phyloP scores from a whole-genome alignment of 805 yeast genomes.

The Candida sanyiensis region DNA sequence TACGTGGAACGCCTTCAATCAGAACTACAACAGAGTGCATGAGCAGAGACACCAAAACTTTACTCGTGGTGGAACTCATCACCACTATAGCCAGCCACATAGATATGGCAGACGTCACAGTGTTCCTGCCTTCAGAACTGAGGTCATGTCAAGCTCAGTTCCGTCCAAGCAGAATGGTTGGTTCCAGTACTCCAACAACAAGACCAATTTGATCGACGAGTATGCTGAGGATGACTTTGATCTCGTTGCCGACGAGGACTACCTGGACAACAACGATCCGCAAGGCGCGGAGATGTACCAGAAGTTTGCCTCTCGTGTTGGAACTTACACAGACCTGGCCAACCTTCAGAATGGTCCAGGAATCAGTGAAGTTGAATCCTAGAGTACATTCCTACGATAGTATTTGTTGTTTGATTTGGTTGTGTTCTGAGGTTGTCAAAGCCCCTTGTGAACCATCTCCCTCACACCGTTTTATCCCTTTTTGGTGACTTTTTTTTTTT shows the following conservation, averaged over 20 bases:
- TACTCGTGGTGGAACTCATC: not conserved
- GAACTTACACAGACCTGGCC: slow-evolving; percentile 9
- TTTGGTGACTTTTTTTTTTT: not conserved
- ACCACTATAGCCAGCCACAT: too few species aligned
- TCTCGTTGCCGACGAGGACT: slow-evolving; percentile 11
- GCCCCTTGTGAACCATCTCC: not conserved
- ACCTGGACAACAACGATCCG: slow-evolving; percentile 21
- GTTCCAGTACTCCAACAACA: slow-evolving; percentile 19
- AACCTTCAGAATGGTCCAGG: slow-evolving; percentile 1
- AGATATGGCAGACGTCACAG: slow-evolving; percentile 18
- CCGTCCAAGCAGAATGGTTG: slow-evolving; percentile 31
- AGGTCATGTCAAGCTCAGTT: slow-evolving; percentile 30
- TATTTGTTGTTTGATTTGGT: not conserved
- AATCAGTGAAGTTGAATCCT: slow-evolving; percentile 1
- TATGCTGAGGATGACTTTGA: slow-evolving; percentile 18
- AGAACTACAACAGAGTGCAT: slow-evolving; percentile 5
- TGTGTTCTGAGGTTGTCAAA: not conserved
- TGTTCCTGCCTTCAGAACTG: slow-evolving; percentile 12
- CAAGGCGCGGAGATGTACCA: slow-evolving; percentile 18
- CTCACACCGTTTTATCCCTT: not conserved
- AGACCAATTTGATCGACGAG: slow-evolving; percentile 7
- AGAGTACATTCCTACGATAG: not conserved
- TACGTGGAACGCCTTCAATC: slow-evolving; percentile 9
- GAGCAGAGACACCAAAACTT: slow-evolving; percentile 3
- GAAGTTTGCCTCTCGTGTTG: slow-evolving; percentile 22